Evolutionary conservation across 2,329 filamentous ascomycete genomes (phyloP), one percentile per base, ranked within the genome.

Genomic region (Didymella arachidicola): DNA sequence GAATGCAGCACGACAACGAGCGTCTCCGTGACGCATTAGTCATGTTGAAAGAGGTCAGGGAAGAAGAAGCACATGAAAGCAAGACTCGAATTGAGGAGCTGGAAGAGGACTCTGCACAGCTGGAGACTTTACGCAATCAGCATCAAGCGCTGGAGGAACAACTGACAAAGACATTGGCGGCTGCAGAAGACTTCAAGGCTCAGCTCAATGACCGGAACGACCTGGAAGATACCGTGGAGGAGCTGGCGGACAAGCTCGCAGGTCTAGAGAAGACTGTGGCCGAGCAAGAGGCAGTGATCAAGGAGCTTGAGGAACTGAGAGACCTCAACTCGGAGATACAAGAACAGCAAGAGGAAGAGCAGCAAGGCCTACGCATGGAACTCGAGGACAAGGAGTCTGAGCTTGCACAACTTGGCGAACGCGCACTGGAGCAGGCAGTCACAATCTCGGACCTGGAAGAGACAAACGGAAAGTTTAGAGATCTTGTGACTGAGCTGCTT

Each of bases 301-400:
- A 93, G 62, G 94, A 98, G 64, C 84, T 98, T 11, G 92, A 97
- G 75, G 92, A 86, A 60, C 80, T 98, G 52, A 93, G 93, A 73
- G 94, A 99, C 73, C 87, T 98, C 67, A 96, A 92, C 68, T 93
- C 98, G 70, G 95, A 99, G 77, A 86, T 99, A 3, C 93, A 97
- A 74, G 86, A 92, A 68, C 97, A 97, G 72, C 93, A 97, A 72
- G 86, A 95, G 4, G 93, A 97, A 72, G 91, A 93, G 34, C 92
- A 96, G 74, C 96, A 94, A 76, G 93, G 98, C 73, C 86, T 99
- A 78, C 93, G 97, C 74, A 91, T 96, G 68, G 93, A 97, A 69
- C 86, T 98, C 54, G 93, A 97, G 73, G 90, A 92, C 78, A 92
- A 91, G 75, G 93, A 97, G 64, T 86, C 84, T 53, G 80, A 97